Conservation (phyloP, 2,329 filamentous ascomycete species). For the Juglanconis oblonga region DNA sequence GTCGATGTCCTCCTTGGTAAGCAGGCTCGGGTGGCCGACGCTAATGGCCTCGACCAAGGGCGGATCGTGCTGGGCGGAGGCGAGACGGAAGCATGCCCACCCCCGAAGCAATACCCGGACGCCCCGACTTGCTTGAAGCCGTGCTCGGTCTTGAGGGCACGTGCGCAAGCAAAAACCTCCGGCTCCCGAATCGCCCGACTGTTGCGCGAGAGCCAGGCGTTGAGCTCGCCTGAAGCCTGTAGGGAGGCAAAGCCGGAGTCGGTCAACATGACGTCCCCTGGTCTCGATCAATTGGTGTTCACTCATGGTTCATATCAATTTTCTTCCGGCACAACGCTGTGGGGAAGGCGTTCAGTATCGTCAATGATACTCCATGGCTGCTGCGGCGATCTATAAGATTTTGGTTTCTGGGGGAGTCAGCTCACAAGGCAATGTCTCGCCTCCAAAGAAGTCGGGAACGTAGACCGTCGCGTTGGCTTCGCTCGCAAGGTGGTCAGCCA, state of each 20-base stretch:
- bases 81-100: conserved; percentile 48
- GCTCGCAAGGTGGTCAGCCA: conserved; percentile 47
- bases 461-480: conserved; percentile 43
- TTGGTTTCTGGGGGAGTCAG: neutral
- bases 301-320: too few species aligned
- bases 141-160: conserved; percentile 32
- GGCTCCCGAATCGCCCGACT: conserved; percentile 20
- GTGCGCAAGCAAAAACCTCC: conserved; percentile 37
- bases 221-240: too few species aligned
- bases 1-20: conserved; percentile 44
- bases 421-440: neutral
- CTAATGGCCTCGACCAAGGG: conserved; percentile 43
- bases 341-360: too few species aligned
- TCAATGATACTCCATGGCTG: too few species aligned
- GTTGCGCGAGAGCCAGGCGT: too few species aligned
- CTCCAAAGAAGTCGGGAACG: conserved; percentile 45
- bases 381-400: neutral
- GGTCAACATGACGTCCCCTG: neutral
- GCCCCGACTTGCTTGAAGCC: conserved; percentile 34
- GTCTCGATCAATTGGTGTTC: neutral
- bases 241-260: too few species aligned
- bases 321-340: too few species aligned
- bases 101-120: conserved; percentile 51
- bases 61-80: conserved; percentile 31
- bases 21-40: conserved; percentile 40